These are phyloP conservation scores for Venturia asperata DNA, from an alignment of 2,329 filamentous ascomycete genomes.

Conservation along the genomic window DNA sequence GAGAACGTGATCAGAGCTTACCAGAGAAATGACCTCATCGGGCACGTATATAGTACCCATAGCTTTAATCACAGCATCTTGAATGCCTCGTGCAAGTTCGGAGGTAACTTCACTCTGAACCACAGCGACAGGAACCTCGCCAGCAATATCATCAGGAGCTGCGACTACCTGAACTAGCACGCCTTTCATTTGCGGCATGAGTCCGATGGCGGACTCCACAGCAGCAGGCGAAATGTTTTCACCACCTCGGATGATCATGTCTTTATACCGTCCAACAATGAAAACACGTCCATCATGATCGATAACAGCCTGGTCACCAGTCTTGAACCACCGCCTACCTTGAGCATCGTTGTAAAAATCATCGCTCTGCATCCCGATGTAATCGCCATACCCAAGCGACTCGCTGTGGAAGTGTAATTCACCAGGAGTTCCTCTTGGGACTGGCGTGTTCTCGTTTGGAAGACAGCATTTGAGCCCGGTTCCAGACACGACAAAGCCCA, in stretches of 20 bases:
- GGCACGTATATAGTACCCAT: slow-evolving; percentile 37
- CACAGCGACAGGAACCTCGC: slow-evolving; percentile 44
- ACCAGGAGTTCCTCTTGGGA: slow-evolving; percentile 31
- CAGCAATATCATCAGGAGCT: slow-evolving; percentile 39
- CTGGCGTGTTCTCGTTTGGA: slow-evolving; percentile 27
- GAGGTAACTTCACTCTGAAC: slow-evolving; percentile 30
- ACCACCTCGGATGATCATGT: slow-evolving; percentile 42
- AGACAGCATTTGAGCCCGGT: slow-evolving; percentile 31
- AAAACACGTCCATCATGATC: slow-evolving; percentile 34
- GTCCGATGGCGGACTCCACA: slow-evolving; percentile 29
- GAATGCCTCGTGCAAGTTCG: slow-evolving; percentile 31
- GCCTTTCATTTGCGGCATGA: slow-evolving; percentile 27
- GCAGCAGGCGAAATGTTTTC: slow-evolving; percentile 38
- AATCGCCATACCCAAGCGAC: slow-evolving; percentile 30
- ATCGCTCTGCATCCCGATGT: slow-evolving; percentile 28
- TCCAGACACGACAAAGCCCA: slow-evolving; percentile 32
- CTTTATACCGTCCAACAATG: slow-evolving; percentile 40
- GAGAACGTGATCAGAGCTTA: neutral
- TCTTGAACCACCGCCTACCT: slow-evolving; percentile 33
- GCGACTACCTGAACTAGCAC: slow-evolving; percentile 36
- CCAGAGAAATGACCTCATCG: slow-evolving; percentile 36
- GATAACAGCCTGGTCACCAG: slow-evolving; percentile 39
- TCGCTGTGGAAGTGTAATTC: slow-evolving; percentile 38
- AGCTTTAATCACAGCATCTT: slow-evolving; percentile 25
- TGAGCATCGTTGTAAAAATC: slow-evolving; percentile 33